Base-by-base conservation (phyloP, 257 asterid genomes). In the Fraxinus cuspidata region DNA sequence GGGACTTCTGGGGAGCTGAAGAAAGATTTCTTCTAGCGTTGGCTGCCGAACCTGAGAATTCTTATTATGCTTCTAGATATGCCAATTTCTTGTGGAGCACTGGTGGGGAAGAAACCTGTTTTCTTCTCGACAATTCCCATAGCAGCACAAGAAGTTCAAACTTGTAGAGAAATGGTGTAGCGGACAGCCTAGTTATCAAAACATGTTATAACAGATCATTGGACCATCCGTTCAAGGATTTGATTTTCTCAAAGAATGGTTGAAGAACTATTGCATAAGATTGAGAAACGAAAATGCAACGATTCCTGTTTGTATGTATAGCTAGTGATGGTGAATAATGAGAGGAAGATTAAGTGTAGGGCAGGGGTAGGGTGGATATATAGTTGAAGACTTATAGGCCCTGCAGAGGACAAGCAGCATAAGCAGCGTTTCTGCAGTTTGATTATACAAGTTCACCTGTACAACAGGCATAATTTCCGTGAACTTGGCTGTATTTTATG, bases 11-110 rank as follows among this genome's bases (percentile, higher is more conserved):
- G 87, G 91, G 86, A 12, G 98, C 99, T 0, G 99, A 95, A 84
- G 94, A 95, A 42, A 82, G 77, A 80, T 95, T 82, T 70, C 47
- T 90, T 10, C 94, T 89, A 76, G 93, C 97, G 0, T 31, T 90
- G 66, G 79, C 88, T 7, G 77, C 83, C 23, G 97, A 90, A 72
- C 93, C 93, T 2, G 77, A 78, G 7, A 93, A 89, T 71, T 18
- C 90, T 51, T 84, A 83, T 32, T 83, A 82, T 42, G 89, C 91
- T 31, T 89, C 94, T 4, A 81, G 83, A 68, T 93, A 95, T 40
- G 96, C 97, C 4, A 77, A 81, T 78, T 93, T 93, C 93, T 81
- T 95, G 85, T 95, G 99, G 99, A 88, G 73, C 81, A 93, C 96
- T 11, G 97, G 98, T 4, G 97, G 91, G 11, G 96, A 91, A 37